Conservation (phyloP, 805 yeast species). For the Wickerhamomyces subpelliculosus region DNA sequence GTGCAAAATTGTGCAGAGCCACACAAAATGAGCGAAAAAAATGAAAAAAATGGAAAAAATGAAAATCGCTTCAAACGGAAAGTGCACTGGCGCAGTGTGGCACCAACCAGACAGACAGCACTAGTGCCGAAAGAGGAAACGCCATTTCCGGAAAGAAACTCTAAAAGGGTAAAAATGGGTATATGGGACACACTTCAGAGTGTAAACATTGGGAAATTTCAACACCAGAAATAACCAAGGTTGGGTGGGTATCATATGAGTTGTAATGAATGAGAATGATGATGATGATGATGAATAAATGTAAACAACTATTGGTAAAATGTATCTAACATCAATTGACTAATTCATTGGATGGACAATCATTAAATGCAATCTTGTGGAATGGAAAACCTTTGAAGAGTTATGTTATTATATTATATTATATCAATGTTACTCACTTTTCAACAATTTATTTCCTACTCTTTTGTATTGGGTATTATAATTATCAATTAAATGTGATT, state of each 20-base stretch:
- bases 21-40: neutral
- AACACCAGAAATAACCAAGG: neutral
- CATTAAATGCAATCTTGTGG: neutral
- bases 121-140: neutral
- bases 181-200: neutral
- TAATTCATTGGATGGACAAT: neutral
- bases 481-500: neutral
- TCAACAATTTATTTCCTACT: neutral
- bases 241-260: no score
- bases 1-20: neutral
- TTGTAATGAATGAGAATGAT: no score
- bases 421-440: neutral
- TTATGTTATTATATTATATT: neutral
- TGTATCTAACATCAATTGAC: neutral
- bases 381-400: neutral
- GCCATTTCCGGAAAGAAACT: neutral
- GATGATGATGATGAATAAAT: no score
- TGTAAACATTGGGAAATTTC: neutral
- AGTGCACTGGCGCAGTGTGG: neutral
- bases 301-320: no score
- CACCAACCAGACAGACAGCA: no score
- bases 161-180: neutral
- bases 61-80: neutral
- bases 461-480: slow-evolving; percentile 1
- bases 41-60: neutral